Base-by-base conservation (phyloP, 352 stramenopile species). In the Phytophthora pini region DNA sequence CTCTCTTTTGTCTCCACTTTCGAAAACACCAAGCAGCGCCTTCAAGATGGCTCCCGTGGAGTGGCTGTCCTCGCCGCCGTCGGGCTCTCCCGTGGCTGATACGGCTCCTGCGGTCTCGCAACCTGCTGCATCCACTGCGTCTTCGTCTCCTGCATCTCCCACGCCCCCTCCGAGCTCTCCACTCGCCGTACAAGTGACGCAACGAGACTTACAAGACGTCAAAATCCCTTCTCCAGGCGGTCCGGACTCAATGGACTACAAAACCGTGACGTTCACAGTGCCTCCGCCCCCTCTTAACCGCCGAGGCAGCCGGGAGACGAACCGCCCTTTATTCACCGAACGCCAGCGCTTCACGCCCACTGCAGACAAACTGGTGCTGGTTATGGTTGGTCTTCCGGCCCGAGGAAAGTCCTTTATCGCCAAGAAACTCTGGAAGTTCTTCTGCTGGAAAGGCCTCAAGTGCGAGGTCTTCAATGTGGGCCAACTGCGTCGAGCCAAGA, bases 341-440 rank as follows among this genome's bases (percentile, higher is more conserved):
- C 84, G 86, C 48, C 87, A 90, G 66, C 70, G 85, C 26, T 94
- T 82, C 69, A 94, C 86, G 13, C 84, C 80, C 12, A 92, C 79
- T 27, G 90, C 88, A 4, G 94, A 99, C 72, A 98, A 98, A 60
- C 79, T 99, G 12, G 92, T 98, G 52, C 85, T 99, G 29, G 89
- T 98, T 20, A 98, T 99, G 92, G 95, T 98, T 24, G 96, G 96
- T 0, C 70, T 99, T 7, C 96, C 96, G 0, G 96, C 91, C 1
- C 95, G 93, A 9, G 96, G 96, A 48, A 99, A 99, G 72, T 98
- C 95, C 51, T 97, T 98, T 70, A 98, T 98, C 68, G 92, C 94
- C 52, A 97, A 98, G 67, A 97, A 97, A 56, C 74, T 94, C 2
- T 82, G 75, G 54, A 92, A 91, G 65, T 92, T 91, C 57, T 73